Conservation (phyloP, 768 basidiomycete genomes). For the Amanita muscaria region DNA sequence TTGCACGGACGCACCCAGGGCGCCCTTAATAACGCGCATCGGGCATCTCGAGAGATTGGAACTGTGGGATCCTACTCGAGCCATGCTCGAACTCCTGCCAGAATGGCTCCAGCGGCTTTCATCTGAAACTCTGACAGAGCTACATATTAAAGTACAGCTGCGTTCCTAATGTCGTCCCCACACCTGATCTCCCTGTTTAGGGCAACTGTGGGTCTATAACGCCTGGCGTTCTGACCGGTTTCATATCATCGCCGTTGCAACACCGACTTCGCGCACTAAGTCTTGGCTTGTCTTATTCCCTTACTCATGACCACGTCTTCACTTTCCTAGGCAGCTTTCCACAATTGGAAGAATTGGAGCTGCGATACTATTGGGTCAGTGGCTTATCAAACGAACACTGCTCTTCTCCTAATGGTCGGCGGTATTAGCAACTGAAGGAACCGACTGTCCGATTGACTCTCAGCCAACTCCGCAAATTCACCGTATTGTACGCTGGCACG, state of each 20-base stretch:
- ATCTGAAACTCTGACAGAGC: slow-evolving; percentile 22
- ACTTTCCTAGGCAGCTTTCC: slow-evolving; percentile 33
- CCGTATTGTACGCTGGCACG: slow-evolving; percentile 14
- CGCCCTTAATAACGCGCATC: slow-evolving; percentile 22
- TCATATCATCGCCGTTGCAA: slow-evolving; percentile 28
- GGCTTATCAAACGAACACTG: not conserved
- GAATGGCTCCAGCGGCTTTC: slow-evolving; percentile 34
- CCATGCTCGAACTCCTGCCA: slow-evolving; percentile 33
- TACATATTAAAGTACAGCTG: slow-evolving; percentile 33
- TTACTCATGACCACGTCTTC: slow-evolving; percentile 46
- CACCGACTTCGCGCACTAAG: slow-evolving; percentile 28
- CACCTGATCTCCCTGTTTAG: slow-evolving; percentile 19
- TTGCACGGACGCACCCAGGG: slow-evolving; percentile 24
- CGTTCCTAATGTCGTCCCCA: not conserved
- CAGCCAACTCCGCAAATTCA: slow-evolving; percentile 17
- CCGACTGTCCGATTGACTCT: slow-evolving; percentile 17
- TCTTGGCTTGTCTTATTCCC: slow-evolving; percentile 51
- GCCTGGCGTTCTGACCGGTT: slow-evolving; percentile 43
- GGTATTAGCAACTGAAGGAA: slow-evolving; percentile 33
- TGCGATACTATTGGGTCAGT: slow-evolving; percentile 46
- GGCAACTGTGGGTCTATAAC: slow-evolving; percentile 57
- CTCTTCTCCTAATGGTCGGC: not conserved
- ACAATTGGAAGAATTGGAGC: slow-evolving; percentile 28
- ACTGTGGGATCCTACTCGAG: slow-evolving; percentile 29
- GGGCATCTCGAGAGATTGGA: slow-evolving; percentile 23